phyloP scores from a whole-genome alignment of 1,139 yeast genomes.

The Yamadazyma aaseri region DNA sequence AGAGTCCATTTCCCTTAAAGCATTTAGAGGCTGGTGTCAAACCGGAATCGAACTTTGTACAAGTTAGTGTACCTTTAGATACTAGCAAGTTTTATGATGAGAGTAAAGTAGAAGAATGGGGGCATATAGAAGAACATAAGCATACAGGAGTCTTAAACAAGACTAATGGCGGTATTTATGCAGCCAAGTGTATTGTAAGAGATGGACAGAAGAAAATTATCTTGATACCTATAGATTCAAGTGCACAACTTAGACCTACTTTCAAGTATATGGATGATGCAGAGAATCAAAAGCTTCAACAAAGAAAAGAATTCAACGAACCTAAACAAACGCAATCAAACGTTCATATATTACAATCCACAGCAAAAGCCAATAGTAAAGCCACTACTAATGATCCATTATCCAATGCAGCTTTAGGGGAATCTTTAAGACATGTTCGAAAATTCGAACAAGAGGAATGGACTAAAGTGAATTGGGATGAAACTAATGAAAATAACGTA shows the following conservation, averaged over 20 bases:
- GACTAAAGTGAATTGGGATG: conserved; percentile 48
- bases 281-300: conserved; percentile 29
- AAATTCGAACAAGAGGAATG: conserved; percentile 74
- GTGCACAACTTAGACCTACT: conserved; percentile 78
- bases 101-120: conserved; percentile 63
- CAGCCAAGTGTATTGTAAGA: conserved; percentile 26
- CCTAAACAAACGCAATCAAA: conserved; percentile 24
- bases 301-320: conserved; percentile 25
- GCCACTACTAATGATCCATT: conserved; percentile 77
- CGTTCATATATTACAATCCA: conserved; percentile 44
- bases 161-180: conserved; percentile 52
- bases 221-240: conserved; percentile 62
- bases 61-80: conserved; percentile 70
- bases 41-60: conserved; percentile 54
- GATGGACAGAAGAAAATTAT: conserved; percentile 45
- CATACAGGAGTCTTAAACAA: conserved; percentile 66
- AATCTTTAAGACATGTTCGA: conserved; percentile 73
- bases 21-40: conserved; percentile 52
- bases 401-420: conserved; percentile 64
- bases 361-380: conserved; percentile 43
- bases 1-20: conserved; percentile 38
- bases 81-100: conserved; percentile 64
- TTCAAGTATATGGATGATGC: conserved; percentile 71
- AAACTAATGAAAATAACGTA: conserved; percentile 28
- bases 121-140: conserved; percentile 55